Percentiles rank a stretch among this genome's conserved stretches.
Evolutionary conservation across 257 asterid species (phyloP).

Genomic region (Solanum pinnatisectum): DNA sequence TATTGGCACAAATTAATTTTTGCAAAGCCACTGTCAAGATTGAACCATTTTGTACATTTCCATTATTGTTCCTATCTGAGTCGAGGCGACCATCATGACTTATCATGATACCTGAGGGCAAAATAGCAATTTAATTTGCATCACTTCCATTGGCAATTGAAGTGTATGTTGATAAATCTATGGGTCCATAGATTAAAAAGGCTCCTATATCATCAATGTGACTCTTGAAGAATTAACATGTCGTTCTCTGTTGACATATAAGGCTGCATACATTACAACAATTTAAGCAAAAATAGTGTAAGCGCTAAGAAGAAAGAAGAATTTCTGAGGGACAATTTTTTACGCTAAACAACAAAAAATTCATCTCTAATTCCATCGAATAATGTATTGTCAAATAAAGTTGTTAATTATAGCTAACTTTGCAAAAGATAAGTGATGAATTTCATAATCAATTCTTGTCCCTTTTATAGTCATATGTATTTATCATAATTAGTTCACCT

Average conservation of each 20-base stretch:
- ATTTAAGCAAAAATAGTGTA: neutral
- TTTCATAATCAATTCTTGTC: neutral
- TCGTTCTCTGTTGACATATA: constrained; percentile 22
- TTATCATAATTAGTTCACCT: neutral
- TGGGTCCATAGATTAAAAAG: constrained; percentile 36
- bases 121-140: constrained; percentile 17
- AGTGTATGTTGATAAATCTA: constrained; percentile 13
- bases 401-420: neutral
- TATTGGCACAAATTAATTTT: constrained; percentile 8
- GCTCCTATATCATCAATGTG: constrained; percentile 42
- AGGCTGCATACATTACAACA: constrained; percentile 26
- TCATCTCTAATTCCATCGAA: neutral
- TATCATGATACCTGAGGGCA: constrained; percentile 58
- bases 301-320: neutral
- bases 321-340: neutral
- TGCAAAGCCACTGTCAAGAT: constrained; percentile 50
- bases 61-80: neutral
- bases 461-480: neutral
- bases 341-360: neutral
- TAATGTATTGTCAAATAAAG: neutral
- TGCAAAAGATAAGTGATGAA: too few relatives aligned
- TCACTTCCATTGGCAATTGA: constrained; percentile 35
- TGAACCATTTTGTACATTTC: constrained; percentile 18
- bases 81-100: constrained; percentile 32
- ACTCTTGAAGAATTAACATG: constrained; percentile 58